These are phyloP conservation scores for Beauveria scarabaeidicola DNA, from an alignment of 2,329 filamentous ascomycete species.

Conservation along the genomic window DNA sequence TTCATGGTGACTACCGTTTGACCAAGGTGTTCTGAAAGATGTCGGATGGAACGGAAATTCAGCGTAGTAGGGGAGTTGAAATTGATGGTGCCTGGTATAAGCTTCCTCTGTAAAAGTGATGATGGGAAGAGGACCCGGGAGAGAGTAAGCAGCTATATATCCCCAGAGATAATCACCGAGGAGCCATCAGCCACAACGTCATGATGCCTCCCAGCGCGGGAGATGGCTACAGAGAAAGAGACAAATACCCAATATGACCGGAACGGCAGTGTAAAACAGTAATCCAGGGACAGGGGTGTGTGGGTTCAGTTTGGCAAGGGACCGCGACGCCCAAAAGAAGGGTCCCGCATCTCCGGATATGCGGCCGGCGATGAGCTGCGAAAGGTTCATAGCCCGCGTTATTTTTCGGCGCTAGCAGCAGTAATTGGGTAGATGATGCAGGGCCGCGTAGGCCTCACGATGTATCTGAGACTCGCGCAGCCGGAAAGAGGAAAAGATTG, in stretches of 20 bases:
- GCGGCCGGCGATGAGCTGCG: slow-evolving; percentile 1
- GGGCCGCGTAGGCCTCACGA: not conserved
- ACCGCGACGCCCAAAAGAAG: not conserved
- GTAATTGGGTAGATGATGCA: not conserved
- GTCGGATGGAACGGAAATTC: too few species aligned
- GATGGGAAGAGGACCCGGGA: not conserved
- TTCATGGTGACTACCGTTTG: slow-evolving; percentile 18
- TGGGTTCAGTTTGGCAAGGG: not conserved
- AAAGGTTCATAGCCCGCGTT: not conserved
- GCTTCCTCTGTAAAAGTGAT: not conserved
- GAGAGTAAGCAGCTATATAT: slow-evolving; percentile 8
- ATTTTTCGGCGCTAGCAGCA: not conserved
- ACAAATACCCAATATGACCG: not conserved
- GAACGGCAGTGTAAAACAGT: not conserved
- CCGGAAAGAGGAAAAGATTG: not conserved
- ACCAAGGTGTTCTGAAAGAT: too few species aligned
- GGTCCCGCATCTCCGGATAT: slow-evolving; percentile 6
- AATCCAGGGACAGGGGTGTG: not conserved
- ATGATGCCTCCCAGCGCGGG: not conserved
- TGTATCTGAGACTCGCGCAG: not conserved
- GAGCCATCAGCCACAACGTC: slow-evolving; percentile 6
- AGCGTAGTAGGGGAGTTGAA: not conserved
- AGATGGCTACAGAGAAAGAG: not conserved
- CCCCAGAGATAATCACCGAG: not conserved
- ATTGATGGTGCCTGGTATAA: not conserved